phyloP scores from a whole-genome alignment of 768 basidiomycete species.

The Macrocybe gigantea region DNA sequence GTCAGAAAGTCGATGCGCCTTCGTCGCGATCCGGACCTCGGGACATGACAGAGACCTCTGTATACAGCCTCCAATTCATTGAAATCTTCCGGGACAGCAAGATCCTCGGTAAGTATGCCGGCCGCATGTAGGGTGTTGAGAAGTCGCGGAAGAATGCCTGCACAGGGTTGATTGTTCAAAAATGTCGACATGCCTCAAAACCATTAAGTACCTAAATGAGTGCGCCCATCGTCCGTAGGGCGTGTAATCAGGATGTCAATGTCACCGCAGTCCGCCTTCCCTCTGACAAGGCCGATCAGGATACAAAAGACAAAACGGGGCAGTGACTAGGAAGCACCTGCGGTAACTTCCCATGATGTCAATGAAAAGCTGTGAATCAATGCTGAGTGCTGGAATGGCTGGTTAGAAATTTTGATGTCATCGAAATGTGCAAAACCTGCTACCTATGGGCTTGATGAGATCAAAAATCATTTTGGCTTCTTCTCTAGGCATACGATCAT shows the following conservation, averaged over 20 bases:
- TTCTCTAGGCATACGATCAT: conserved; percentile 74
- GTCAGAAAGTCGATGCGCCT: conserved; percentile 83
- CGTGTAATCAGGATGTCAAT: conserved; percentile 89
- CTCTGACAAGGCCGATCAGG: conserved; percentile 36
- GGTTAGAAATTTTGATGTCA: background rate
- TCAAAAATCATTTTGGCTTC: conserved; percentile 76
- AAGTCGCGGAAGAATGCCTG: conserved; percentile 59
- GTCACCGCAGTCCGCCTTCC: conserved; percentile 81
- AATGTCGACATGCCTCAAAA: background rate
- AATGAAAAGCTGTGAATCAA: conserved; percentile 68
- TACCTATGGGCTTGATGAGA: conserved; percentile 67
- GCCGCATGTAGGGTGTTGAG: conserved; percentile 48
- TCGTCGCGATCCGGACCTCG: conserved; percentile 36
- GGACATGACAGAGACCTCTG: conserved; percentile 71
- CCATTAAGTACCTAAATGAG: conserved; percentile 54
- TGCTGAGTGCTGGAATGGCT: conserved; percentile 44
- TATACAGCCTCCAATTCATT: conserved; percentile 71
- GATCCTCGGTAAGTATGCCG: conserved; percentile 74
- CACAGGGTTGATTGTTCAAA: background rate
- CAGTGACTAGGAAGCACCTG: conserved; percentile 33
- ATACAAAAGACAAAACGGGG: background rate
- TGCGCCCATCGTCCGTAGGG: conserved; percentile 61
- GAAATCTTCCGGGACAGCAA: conserved; percentile 64
- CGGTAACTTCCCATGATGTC: conserved; percentile 93
- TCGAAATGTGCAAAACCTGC: conserved; percentile 3